A percentile compares a stretch with the other conserved stretches of the same genome.
These are phyloP conservation scores for Sparassis latifolia DNA, from an alignment of 1,284 basidiomycete genomes.

Conservation along the genomic window DNA sequence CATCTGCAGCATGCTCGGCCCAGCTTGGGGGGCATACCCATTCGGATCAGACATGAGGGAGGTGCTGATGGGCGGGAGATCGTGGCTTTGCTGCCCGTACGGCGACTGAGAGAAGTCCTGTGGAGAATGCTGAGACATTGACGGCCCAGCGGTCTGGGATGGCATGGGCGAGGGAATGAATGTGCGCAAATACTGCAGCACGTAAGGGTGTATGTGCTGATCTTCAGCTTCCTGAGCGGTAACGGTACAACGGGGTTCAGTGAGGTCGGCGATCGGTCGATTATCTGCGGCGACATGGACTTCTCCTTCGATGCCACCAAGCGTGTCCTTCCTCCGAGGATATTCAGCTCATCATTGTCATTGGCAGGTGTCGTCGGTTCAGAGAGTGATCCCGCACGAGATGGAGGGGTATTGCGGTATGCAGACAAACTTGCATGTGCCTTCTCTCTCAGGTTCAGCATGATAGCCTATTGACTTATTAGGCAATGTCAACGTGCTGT, in stretches of 20 bases:
- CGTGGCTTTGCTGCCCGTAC: conserved; percentile 4
- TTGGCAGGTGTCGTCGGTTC: conserved; percentile 45
- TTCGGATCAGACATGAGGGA: background rate
- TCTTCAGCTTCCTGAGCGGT: conserved; percentile 24
- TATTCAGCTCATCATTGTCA: conserved; percentile 64
- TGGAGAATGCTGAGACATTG: conserved; percentile 1
- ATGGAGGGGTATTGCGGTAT: conserved; percentile 48
- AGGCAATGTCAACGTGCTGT: background rate
- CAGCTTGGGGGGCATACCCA: background rate
- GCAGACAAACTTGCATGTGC: conserved; percentile 61
- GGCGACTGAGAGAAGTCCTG: background rate
- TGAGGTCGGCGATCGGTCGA: conserved; percentile 62
- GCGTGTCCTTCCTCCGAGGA: conserved; percentile 65
- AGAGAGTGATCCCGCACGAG: conserved; percentile 35
- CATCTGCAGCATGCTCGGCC: conserved; percentile 14
- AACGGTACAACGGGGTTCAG: conserved; percentile 50
- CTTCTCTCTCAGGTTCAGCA: conserved; percentile 49
- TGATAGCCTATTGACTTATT: conserved; percentile 30
- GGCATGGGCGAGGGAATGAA: conserved; percentile 39
- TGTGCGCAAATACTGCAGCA: conserved; percentile 61
- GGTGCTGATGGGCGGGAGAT: conserved; percentile 6
- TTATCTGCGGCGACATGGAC: conserved; percentile 37
- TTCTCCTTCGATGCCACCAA: conserved; percentile 59
- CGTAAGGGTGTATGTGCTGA: conserved; percentile 43
- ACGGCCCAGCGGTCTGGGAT: background rate